Conservation (phyloP, 352 stramenopile genomes). For the Phytophthora pini region DNA sequence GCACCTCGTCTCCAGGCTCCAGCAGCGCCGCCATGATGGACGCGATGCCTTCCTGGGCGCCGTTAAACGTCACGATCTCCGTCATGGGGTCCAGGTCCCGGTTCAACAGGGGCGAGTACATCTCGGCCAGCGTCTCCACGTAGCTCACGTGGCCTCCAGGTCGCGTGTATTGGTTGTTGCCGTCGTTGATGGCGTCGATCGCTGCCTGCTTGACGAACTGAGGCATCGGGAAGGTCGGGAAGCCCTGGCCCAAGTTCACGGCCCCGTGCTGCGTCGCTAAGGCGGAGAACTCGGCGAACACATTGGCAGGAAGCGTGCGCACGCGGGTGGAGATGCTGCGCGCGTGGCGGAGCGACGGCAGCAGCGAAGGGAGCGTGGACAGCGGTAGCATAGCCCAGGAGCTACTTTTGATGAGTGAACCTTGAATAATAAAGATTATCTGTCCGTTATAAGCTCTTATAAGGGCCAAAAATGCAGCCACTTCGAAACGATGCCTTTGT, state of each 20-base stretch:
- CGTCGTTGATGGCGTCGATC: conserved; percentile 76
- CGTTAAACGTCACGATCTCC: conserved; percentile 90
- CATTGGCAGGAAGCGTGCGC: conserved; percentile 71
- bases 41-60: conserved; percentile 88
- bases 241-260: conserved; percentile 97
- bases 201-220: conserved; percentile 91
- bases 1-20: conserved; percentile 84
- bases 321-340: conserved; percentile 71
- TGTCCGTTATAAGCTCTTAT: too few relatives aligned
- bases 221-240: conserved; percentile 95
- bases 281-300: conserved; percentile 90
- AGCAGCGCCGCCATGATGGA: conserved; percentile 81
- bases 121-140: conserved; percentile 77
- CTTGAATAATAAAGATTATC: too few relatives aligned
- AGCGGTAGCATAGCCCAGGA: not conserved
- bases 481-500: too few relatives aligned
- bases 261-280: conserved; percentile 80
- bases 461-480: too few relatives aligned
- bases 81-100: conserved; percentile 75
- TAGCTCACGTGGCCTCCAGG: conserved; percentile 83
- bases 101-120: conserved; percentile 78
- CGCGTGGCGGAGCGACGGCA: conserved; percentile 11
- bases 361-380: conserved; percentile 9
- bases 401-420: too few relatives aligned
- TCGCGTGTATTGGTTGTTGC: conserved; percentile 92